Base-by-base conservation (phyloP, 805 yeast genomes). In the Monosporozyma unispora region DNA sequence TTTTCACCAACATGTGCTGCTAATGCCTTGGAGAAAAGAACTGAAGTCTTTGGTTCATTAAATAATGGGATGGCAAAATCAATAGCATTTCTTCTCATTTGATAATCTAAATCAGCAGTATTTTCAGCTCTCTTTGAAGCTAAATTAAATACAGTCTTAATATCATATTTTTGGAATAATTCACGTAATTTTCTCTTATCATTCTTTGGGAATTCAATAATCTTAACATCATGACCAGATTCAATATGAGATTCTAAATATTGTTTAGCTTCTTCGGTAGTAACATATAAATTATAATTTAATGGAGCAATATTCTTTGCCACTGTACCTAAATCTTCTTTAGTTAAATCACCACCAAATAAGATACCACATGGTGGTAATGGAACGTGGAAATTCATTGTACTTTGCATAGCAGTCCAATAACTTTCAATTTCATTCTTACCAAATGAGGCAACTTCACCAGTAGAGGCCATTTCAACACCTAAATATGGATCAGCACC, bases 401-500 rank as follows among this genome's bases (percentile, higher is more conserved):
- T 89, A 46, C 96, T 79, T 76, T 93, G 97, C 61, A 91, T 81
- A 14, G 98, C 84, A 43, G 97, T 84, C 98, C 98, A 93, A 78
- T 93, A 93, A 33, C 98, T 96, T 71, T 93, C 98, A 50, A 77
- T 61, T 54, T 84, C 68, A 69, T 87, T 84, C 54, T 75, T 75
- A 60, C 99, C 99, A 66, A 93, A 93, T 67, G 96, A 87, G 28
- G 99, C 99, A 66, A 93, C 86, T 73, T 93, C 99, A 70, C 99
- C 99, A 47, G 99, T 93, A 11, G 98, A 90, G 6, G 98, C 84
- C 99, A 93, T 93, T 74, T 93, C 99, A 57, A 93, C 99, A 56
- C 99, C 99, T 65, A 93, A 77, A 78, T 87, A 90, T 55, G 99
- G 99, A 70, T 93, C 99, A 46, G 99, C 99, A 57, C 99, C 99